Base-by-base conservation (phyloP, 1,284 basidiomycete genomes). In the Apiotrichum veenhuisii region DNA sequence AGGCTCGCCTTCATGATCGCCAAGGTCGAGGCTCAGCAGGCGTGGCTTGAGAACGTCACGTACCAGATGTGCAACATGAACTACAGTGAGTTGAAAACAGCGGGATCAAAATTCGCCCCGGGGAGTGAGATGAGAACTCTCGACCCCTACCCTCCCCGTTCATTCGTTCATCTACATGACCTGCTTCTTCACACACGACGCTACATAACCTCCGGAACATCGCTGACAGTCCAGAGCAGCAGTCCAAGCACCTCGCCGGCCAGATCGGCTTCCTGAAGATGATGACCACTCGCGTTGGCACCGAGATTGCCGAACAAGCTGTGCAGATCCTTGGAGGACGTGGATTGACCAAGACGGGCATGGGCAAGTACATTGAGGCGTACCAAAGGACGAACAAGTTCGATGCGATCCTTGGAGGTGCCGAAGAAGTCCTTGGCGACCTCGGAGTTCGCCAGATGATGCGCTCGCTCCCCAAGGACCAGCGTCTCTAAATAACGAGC, bases 41-140 rank as follows among this genome's bases (percentile, higher is more conserved):
- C 83, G 45, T 96, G 91, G 91, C 80, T 96, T 27, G 93, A 97
- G 63, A 88, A 85, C 70, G 80, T 95, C 62, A 95, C 91, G 0
- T 86, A 86, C 75, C 92, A 96, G 77, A 95, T 95, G 91, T 86
- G 83, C 73, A 86, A 93, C 67, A 92, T 92, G 74, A 54, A 25
- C 27, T 18, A 20, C 18, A 41, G 40, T 41, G 17, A 37, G 17
- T 37, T 8, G 7, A 7, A 30, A 30, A 30, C 5, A 30, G 30
- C 30, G 30, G 30, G 30, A 30, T 5, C 30, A 30, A 30, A 7
- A 7, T 30, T 30, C 12, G 30, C n/a, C n/a, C n/a, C n/a, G n/a
- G n/a, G n/a, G n/a, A n/a, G n/a, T n/a, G n/a, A n/a, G n/a, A n/a
- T n/a, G n/a, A n/a, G n/a, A n/a, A 30, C 30, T 30, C 30, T 30